Base-by-base conservation (phyloP, 768 basidiomycete species). In the Zangia roseola region DNA sequence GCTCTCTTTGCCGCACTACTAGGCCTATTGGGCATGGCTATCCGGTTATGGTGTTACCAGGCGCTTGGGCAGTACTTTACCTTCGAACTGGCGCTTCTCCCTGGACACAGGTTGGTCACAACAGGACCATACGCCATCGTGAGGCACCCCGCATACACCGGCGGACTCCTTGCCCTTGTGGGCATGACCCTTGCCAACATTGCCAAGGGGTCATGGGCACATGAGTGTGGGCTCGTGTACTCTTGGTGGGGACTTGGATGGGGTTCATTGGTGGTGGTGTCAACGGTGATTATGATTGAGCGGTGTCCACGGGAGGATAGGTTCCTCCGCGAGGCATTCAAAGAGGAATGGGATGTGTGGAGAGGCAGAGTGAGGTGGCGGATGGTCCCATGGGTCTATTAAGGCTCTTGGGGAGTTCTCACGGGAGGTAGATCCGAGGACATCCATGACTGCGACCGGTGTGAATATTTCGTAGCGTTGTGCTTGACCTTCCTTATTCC, bases 1-100 rank as follows among this genome's bases (percentile, higher is more conserved):
- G 54, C 34, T 7, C 47, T 49, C 6, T 20, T 43, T 2, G 43
- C 23, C 4, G 45, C 43, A 13, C 16, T 62, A 3, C 23, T 65
- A 8, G 53, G 57, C 6, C 24, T 64, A 16, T 40, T 47, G n/a
- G 71, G 71, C 6, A 55, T 54, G n/a, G 40, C 38, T 10, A 47
- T 76, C 20, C 68, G 73, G 3, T 37, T 62, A 16, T 55, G 55
- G 47, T 75, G 69, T 50, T 75, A 68, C 56, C 68, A 58, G n/a
- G 53, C 60, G 17, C 61, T 76, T 21, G 69, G 69, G n/a, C 31
- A 54, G 6, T 53, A 69, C 23, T 74, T 72, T 56, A 76, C 72
- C 14, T 77, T 75, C 43, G 65, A 74, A 36, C 56, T 74, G 33
- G 61, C 62, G n/a, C 24, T 50, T 13, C 26, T 43, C 0, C 37